These are phyloP conservation scores for Coemansia sp. DNA, from an alignment of 192 early-diverging fungal genomes.

Conservation along the genomic window DNA sequence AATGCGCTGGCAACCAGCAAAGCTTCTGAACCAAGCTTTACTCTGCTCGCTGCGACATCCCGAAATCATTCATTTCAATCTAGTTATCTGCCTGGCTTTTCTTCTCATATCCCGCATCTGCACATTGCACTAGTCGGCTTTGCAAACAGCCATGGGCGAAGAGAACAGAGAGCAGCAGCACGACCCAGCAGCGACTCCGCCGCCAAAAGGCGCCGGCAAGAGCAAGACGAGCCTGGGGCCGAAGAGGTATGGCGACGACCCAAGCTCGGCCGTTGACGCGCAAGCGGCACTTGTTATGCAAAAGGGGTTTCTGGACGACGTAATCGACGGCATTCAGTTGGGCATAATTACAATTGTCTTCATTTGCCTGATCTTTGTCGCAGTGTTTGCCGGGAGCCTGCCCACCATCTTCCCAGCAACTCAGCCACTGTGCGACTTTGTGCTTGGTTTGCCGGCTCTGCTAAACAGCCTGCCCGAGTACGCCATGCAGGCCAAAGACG, in stretches of 20 bases:
- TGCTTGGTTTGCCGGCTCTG: constrained; percentile 10
- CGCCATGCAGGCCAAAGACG: neutral
- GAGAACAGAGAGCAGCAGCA: constrained; percentile 3
- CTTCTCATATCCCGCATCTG: no score
- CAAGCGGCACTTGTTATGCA: constrained; percentile 43
- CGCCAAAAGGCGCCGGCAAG: neutral
- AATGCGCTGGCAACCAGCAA: no score
- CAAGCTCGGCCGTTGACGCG: constrained; percentile 31
- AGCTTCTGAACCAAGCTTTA: no score
- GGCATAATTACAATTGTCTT: constrained; percentile 29
- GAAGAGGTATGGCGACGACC: constrained; percentile 24
- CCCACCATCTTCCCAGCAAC: constrained; percentile 39
- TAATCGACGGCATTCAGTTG: constrained; percentile 47
- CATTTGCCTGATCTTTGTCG: constrained; percentile 27
- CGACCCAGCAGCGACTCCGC: no score
- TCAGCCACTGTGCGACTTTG: constrained; percentile 33
- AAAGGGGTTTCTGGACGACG: constrained; percentile 51
- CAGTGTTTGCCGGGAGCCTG: constrained; percentile 30
- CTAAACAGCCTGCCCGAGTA: constrained; percentile 21
- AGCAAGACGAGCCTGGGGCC: constrained; percentile 2
- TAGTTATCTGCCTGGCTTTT: no score
- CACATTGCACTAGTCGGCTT: no score
- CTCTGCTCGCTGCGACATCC: neutral
- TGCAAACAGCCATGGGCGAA: constrained; percentile 9
- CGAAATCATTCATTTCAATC: no score